Percentiles rank a stretch among this genome's conserved stretches.
These are phyloP conservation scores for Peronospora destructor DNA, from an alignment of 352 stramenopile genomes.

Conservation along the genomic window DNA sequence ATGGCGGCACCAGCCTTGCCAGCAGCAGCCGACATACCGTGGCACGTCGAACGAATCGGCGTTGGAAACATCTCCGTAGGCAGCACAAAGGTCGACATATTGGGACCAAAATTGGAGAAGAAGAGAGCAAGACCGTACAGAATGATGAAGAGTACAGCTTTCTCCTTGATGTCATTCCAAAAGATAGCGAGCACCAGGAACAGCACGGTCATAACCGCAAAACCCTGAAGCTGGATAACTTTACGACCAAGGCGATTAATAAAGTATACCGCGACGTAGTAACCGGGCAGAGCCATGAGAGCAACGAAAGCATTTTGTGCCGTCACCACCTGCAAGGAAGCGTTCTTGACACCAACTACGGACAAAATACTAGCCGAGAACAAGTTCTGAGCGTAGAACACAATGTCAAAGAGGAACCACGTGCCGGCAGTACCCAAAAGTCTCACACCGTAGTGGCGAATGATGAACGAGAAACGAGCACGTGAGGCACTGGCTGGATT, in stretches of 20 bases:
- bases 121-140: slow-evolving; percentile 73
- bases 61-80: slow-evolving; percentile 84
- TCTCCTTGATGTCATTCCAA: slow-evolving; percentile 47
- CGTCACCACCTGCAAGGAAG: slow-evolving; percentile 45
- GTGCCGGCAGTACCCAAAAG: slow-evolving; percentile 63
- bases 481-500: slow-evolving; percentile 2
- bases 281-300: slow-evolving; percentile 73
- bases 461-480: slow-evolving; percentile 35
- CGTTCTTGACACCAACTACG: slow-evolving; percentile 47
- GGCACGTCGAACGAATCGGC: slow-evolving; percentile 77
- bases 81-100: slow-evolving; percentile 86
- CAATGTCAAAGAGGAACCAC: slow-evolving; percentile 86
- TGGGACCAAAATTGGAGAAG: slow-evolving; percentile 84
- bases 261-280: slow-evolving; percentile 69
- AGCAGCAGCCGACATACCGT: slow-evolving; percentile 81
- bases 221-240: slow-evolving; percentile 71
- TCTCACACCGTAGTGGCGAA: slow-evolving; percentile 39
- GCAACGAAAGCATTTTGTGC: slow-evolving; percentile 53
- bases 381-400: slow-evolving; percentile 74
- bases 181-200: slow-evolving; percentile 57
- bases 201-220: slow-evolving; percentile 56
- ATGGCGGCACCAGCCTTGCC: slow-evolving; percentile 85
- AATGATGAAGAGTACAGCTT: slow-evolving; percentile 58
- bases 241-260: slow-evolving; percentile 67
- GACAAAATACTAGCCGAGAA: slow-evolving; percentile 67